Conservation (phyloP, 257 asterid genomes). For the Ajuga chamaepitys region DNA sequence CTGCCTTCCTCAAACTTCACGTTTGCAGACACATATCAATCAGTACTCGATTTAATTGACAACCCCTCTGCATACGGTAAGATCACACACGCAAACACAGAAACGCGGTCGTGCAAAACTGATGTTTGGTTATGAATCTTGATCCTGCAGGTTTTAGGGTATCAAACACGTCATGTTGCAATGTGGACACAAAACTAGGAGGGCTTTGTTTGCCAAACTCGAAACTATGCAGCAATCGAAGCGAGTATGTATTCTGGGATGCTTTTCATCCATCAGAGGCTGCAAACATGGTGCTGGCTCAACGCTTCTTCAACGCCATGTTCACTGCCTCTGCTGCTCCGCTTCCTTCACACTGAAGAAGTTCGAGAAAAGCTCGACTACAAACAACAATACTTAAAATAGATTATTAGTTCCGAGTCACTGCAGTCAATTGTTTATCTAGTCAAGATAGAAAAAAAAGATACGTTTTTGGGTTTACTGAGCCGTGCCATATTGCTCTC, state of each 20-base stretch:
- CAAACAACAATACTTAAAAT: not conserved
- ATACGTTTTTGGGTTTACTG: no score
- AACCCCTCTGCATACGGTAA: slow-evolving; percentile 60
- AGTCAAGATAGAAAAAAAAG: no score
- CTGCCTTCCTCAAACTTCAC: slow-evolving; percentile 49
- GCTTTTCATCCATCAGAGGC: slow-evolving; percentile 90
- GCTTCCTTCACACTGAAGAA: slow-evolving; percentile 19
- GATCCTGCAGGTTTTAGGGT: slow-evolving; percentile 76
- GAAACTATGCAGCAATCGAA: slow-evolving; percentile 38
- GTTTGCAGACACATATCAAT: slow-evolving; percentile 57
- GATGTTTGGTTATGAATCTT: no score
- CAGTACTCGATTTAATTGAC: slow-evolving; percentile 52
- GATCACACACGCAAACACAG: not conserved
- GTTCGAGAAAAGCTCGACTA: not conserved
- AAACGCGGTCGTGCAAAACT: not conserved
- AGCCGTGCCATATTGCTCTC: no score
- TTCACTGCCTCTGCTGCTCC: slow-evolving; percentile 39
- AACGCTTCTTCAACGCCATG: slow-evolving; percentile 30
- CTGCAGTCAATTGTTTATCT: no score
- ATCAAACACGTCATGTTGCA: slow-evolving; percentile 73
- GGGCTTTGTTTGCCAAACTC: slow-evolving; percentile 74
- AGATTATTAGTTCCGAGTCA: no score
- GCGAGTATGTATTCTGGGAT: slow-evolving; percentile 74
- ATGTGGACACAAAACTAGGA: slow-evolving; percentile 55
- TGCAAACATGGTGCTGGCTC: slow-evolving; percentile 69